Conservation (phyloP, 2,329 filamentous ascomycete species). For the Rachicladosporium sp. region DNA sequence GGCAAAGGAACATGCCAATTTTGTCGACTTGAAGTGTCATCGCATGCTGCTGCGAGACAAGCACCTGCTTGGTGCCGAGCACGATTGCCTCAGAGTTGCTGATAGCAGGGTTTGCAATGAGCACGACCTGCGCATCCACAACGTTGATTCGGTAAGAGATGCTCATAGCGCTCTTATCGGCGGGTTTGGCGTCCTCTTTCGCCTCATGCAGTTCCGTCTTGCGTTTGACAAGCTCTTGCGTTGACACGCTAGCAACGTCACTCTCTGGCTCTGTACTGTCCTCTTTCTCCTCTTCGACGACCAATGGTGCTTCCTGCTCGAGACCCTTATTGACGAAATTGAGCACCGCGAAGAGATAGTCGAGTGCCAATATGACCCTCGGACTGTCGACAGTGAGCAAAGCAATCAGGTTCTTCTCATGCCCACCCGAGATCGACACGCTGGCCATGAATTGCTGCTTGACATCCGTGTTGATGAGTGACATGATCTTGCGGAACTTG, state of each 20-base stretch:
- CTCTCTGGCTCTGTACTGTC: slow-evolving; percentile 34
- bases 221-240: slow-evolving; percentile 17
- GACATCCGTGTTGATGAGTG: slow-evolving; percentile 82
- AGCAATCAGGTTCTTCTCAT: slow-evolving; percentile 70
- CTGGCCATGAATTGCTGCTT: slow-evolving; percentile 96
- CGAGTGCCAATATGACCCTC: slow-evolving; percentile 83
- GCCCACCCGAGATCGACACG: slow-evolving; percentile 77
- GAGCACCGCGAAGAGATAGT: slow-evolving; percentile 86
- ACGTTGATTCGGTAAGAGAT: slow-evolving; percentile 86
- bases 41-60: slow-evolving; percentile 87
- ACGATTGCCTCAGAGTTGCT: slow-evolving; percentile 91
- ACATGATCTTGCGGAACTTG: slow-evolving; percentile 98
- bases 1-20: slow-evolving; percentile 94
- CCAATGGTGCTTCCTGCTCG: slow-evolving; percentile 41
- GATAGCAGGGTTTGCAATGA: slow-evolving; percentile 88
- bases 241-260: slow-evolving; percentile 37
- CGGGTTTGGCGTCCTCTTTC: slow-evolving; percentile 16
- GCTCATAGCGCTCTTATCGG: slow-evolving; percentile 43
- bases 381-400: slow-evolving; percentile 93
- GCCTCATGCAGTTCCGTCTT: slow-evolving; percentile 7
- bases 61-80: slow-evolving; percentile 80
- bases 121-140: slow-evolving; percentile 89
- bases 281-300: slow-evolving; percentile 46
- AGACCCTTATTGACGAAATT: slow-evolving; percentile 65
- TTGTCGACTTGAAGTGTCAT: slow-evolving; percentile 87